phyloP scores from a whole-genome alignment of 768 basidiomycete genomes.

The Fomitopsis pulvina region DNA sequence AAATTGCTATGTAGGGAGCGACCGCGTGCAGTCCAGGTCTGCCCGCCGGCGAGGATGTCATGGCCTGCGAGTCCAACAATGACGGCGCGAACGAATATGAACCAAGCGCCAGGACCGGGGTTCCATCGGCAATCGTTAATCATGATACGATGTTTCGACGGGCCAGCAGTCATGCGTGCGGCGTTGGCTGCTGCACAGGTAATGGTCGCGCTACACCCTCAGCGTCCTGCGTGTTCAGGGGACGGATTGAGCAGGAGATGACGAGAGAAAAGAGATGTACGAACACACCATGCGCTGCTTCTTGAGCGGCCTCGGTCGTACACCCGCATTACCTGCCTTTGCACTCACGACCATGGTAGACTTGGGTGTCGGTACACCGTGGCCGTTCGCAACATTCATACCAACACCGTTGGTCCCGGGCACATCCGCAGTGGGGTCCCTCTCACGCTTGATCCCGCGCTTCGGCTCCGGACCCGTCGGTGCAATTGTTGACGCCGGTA shows the following conservation, averaged over 20 bases:
- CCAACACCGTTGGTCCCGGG: constrained; percentile 9
- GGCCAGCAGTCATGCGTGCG: constrained; percentile 31
- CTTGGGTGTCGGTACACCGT: background rate
- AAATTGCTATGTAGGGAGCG: no score
- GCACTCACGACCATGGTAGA: constrained; percentile 35
- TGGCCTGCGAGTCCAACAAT: background rate
- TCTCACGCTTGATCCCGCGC: constrained; percentile 20
- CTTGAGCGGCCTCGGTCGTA: constrained; percentile 65
- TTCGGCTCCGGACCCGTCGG: background rate
- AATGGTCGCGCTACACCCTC: constrained; percentile 60
- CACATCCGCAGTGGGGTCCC: constrained; percentile 11
- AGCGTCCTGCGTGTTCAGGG: constrained; percentile 37
- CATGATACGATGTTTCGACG: background rate
- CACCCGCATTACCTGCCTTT: constrained; percentile 51
- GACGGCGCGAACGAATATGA: background rate
- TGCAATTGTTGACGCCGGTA: background rate
- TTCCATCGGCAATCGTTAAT: background rate
- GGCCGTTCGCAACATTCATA: background rate
- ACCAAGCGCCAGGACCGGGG: background rate
- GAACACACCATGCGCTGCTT: constrained; percentile 65
- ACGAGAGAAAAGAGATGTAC: background rate
- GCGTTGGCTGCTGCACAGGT: constrained; percentile 61
- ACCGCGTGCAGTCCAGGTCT: no score
- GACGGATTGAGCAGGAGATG: background rate
- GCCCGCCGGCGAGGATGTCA: no score